Evolutionary conservation across 1,284 basidiomycete species (phyloP), one percentile per base, ranked within the genome.

Genomic region (Meira miltonrushii): DNA sequence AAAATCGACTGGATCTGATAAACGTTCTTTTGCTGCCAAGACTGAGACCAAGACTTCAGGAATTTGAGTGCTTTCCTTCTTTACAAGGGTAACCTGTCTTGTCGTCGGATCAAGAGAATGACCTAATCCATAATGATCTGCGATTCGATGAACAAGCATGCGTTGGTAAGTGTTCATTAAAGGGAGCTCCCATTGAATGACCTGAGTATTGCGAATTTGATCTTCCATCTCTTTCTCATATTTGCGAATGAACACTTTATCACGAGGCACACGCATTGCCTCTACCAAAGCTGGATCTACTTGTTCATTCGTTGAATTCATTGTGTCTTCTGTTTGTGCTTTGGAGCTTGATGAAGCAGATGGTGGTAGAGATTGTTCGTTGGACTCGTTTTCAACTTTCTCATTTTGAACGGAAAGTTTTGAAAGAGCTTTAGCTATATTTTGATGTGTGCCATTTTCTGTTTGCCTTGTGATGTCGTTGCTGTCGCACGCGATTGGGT

Each of bases 91-190:
- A 56, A 72, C 63, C 58, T 51, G 54, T 38, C 69, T 67, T 7
- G 68, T 67, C 33, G 55, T 54, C 1, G 62, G 61, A 33, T 72
- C 64, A 55, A 72, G 53, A 21, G 58, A 52, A 39, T 67, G 68
- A 2, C 55, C 40, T 11, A 72, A 57, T 4, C 54, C 39, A 57
- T 67, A 72, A 28, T 68, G 67, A 43, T 69, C 68, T 13, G 70
- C 70, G 25, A 66, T 67, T 12, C 62, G 56, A 51, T 70, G 68
- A 5, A 66, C 52, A 37, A 72, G 64, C 3, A 72, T 59, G 0
- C 70, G 64, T 56, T 72, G 70, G 28, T 69, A 72, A 12, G 70
- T 50, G 51, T 72, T 72, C 70, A 72, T 72, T 2, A 67, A 52
- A 13, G 66, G 66, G 9, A 72, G 62, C n/a, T 68, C 64, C 56